Base-by-base conservation (phyloP, 75 land plant species). In the Adiantum capillusveneris region DNA sequence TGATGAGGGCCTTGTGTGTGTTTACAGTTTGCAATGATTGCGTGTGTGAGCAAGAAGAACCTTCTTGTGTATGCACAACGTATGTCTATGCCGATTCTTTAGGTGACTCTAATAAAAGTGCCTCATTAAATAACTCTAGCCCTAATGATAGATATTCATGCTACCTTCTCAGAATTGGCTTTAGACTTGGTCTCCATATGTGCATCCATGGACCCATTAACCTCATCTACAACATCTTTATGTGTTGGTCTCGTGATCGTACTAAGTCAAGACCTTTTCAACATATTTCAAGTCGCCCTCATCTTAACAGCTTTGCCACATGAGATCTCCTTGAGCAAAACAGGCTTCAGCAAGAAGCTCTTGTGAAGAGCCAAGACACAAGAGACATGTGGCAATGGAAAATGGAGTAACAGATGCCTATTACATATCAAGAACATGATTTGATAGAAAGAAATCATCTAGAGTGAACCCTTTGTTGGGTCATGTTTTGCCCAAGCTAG, bases 331-430 rank as follows among this genome's bases (percentile, higher is more conserved):
- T 46, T 5, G 50, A 46, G 50, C 50, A 46, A 14, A 21, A n/a
- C 6, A 46, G 50, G 17, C 22, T 21, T 2, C 50, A 46, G 17
- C 50, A 21, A 21, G 50, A 46, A 21, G 50, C 50, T 5, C 50
- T 46, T n/a, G 22, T 46, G 6, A 14, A 46, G 50, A 18, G 22
- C 6, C 50, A 46, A 14, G 50, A 46, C 17, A 46, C 50, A 2
- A 46, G 50, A 5, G 50, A 46, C 50, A 46, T 46, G 50, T 46
- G 50, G 50, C 12, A 46, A 21, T 46, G 50, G 50, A 2, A 18
- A 21, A 46, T 46, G 50, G 50, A 46, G 17, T 14, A 46, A 14
- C 50, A 46, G 50, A 46, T 3, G 50, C 14, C 14, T 21, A 46
- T 46, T 21, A 46, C 50, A 21, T 46, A 14, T 21, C 50, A 46